Percentiles rank a stretch among this genome's conserved stretches.
Evolutionary conservation across 768 basidiomycete species (phyloP).

Genomic region (Sutorius australiensis): DNA sequence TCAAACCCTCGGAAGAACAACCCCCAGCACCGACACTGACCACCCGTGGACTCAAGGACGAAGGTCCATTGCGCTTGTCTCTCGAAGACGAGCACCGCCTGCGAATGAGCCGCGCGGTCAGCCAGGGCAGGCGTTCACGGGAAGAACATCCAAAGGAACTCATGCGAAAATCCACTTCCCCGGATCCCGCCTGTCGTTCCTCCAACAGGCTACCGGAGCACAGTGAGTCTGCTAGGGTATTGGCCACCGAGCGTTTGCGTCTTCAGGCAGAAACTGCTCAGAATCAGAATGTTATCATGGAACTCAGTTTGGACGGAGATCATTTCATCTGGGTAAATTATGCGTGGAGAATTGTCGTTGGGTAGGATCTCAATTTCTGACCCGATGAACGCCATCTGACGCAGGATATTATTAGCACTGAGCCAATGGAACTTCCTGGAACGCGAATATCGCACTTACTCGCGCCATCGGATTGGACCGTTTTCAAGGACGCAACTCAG

Average conservation of each 20-base stretch:
- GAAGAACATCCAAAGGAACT: slow-evolving; percentile 56
- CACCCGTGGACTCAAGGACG: slow-evolving; percentile 34
- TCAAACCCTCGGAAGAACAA: slow-evolving; percentile 77
- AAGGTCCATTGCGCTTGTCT: slow-evolving; percentile 36
- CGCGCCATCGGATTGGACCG: slow-evolving; percentile 70
- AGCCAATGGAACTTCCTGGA: slow-evolving; percentile 74
- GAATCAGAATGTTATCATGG: slow-evolving; percentile 94
- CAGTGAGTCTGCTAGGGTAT: slow-evolving; percentile 74
- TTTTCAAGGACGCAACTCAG: slow-evolving; percentile 84
- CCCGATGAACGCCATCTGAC: slow-evolving; percentile 6
- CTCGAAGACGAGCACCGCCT: slow-evolving; percentile 36
- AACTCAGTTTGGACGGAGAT: slow-evolving; percentile 90
- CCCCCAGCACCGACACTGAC: slow-evolving; percentile 37
- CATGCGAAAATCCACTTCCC: slow-evolving; percentile 35
- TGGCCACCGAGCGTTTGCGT: slow-evolving; percentile 83
- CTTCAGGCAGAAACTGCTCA: slow-evolving; percentile 93
- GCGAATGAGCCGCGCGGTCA: slow-evolving; percentile 47
- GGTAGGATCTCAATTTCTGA: slow-evolving; percentile 46
- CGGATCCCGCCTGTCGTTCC: slow-evolving; percentile 33
- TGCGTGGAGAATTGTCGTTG: slow-evolving; percentile 89
- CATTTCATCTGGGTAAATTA: slow-evolving; percentile 95
- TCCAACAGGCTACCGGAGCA: slow-evolving; percentile 52
- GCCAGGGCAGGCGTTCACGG: slow-evolving; percentile 51
- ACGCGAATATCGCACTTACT: slow-evolving; percentile 80
- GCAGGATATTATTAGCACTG: slow-evolving; percentile 50